These are phyloP conservation scores for Nicotiana undulata DNA, from an alignment of 257 asterid species.

Conservation along the genomic window DNA sequence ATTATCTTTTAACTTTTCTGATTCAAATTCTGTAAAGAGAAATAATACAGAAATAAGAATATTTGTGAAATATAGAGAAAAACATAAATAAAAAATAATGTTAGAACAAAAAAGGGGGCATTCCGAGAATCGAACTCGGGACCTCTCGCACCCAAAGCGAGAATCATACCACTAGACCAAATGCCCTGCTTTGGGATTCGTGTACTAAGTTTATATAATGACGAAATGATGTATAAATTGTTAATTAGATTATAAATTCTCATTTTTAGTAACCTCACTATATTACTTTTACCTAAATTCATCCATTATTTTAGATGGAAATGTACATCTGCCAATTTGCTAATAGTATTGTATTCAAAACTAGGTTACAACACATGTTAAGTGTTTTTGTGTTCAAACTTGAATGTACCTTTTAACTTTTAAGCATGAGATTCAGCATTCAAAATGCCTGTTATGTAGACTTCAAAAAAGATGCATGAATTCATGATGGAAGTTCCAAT, in stretches of 20 bases:
- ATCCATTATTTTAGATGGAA: neutral
- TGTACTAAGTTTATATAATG: neutral
- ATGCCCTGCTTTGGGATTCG: conserved; percentile 28
- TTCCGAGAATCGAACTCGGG: conserved; percentile 71
- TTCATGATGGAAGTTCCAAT: neutral
- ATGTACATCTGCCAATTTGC: neutral
- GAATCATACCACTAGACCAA: conserved; percentile 90
- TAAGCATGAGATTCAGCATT: no score
- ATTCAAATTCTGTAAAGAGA: no score
- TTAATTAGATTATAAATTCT: no score
- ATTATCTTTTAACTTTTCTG: no score
- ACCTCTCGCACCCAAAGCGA: conserved; percentile 79
- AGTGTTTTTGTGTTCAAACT: neutral
- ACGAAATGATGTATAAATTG: no score
- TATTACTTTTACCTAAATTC: no score
- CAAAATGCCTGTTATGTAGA: no score
- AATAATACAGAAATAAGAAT: no score
- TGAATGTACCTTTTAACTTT: neutral
- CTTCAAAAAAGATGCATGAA: neutral
- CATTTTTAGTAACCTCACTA: no score
- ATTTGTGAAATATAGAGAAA: no score
- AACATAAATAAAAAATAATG: no score
- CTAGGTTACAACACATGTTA: neutral
- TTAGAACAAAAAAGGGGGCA: neutral
- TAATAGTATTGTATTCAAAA: no score